Evolutionary conservation across 2,329 filamentous ascomycete species (phyloP), one percentile per base, ranked within the genome.

Genomic region (Nigrograna mackinnonii): DNA sequence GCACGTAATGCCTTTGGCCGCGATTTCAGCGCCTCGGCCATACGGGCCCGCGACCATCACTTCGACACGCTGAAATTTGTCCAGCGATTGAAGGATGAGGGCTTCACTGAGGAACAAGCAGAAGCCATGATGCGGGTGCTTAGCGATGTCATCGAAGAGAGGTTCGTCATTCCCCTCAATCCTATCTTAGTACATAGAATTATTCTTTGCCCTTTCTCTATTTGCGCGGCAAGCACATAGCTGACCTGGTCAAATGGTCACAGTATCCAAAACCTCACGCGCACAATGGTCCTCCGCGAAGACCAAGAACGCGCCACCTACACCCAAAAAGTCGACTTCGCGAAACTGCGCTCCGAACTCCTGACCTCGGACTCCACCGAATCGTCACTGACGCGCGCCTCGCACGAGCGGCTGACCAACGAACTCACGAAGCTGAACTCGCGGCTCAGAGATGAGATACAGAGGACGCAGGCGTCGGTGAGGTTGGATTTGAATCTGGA

Each of bases 21-120:
- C 39, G 40, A 52, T 41, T 92, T 96, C 66, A 87, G 91, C 67
- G 80, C 83, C 24, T 86, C 89, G 1, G 66, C 81, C 2, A 60
- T 71, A 26, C 79, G 74, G 37, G 66, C 69, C 39, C 82, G 87
- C 52, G 91, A 96, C 60, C 94, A 99, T 70, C 91, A 99, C 70
- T 99, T 99, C 66, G 94, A 99, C 71, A 99, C 94, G 1, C 81
- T 99, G 49, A 96, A 96, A 73, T 96, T 99, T 66, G 91, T 99
- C 28, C 89, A 96, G 72, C 80, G 89, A 39, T 77, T 99, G 30
- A 85, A 92, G 68, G 83, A 83, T 54, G 94, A 99, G 67, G 94
- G 94, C 0, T 96, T 97, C 68, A 96, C 90, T 18, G 92, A 97
- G 69, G 87, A 91, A 55, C 94, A 99, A 71, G 86, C 91, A 2